Percentiles rank a stretch among this genome's conserved stretches.
These are phyloP conservation scores for Diaporthe amygdali DNA, from an alignment of 2,329 filamentous ascomycete species.

Conservation along the genomic window DNA sequence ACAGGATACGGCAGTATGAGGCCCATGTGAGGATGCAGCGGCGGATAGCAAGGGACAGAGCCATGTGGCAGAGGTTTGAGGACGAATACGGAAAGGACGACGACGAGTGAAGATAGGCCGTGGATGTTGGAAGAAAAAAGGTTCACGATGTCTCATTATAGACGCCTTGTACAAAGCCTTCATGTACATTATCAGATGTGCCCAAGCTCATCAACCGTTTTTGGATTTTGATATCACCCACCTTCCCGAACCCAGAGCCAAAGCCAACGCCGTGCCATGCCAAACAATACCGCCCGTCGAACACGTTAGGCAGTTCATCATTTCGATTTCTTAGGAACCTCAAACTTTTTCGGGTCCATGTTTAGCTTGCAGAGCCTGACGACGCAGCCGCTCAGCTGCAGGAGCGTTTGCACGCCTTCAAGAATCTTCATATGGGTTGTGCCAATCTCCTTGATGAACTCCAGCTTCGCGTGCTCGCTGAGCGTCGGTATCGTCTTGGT, in stretches of 20 bases:
- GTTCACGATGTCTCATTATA: slow-evolving; percentile 8
- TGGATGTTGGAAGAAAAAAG: neutral
- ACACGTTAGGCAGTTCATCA: neutral
- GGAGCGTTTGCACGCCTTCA: slow-evolving; percentile 93
- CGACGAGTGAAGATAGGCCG: slow-evolving; percentile 33
- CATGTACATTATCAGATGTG: slow-evolving; percentile 26
- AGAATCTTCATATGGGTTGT: slow-evolving; percentile 99
- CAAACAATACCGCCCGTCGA: slow-evolving; percentile 4
- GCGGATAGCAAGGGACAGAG: slow-evolving; percentile 66
- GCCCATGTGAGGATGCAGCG: slow-evolving; percentile 68
- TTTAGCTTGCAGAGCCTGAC: slow-evolving; percentile 92
- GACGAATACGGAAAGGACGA: slow-evolving; percentile 59
- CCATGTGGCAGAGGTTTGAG: slow-evolving; percentile 72
- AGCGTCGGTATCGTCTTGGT: slow-evolving; percentile 94
- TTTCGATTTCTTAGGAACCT: slow-evolving; percentile 42
- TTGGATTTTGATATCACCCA: neutral
- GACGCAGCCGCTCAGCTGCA: slow-evolving; percentile 92
- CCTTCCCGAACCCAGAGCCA: slow-evolving; percentile 21
- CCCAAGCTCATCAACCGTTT: slow-evolving; percentile 17
- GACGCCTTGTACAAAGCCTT: slow-evolving; percentile 18
- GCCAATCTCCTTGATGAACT: slow-evolving; percentile 98
- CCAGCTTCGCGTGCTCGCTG: slow-evolving; percentile 92
- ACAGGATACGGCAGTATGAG: slow-evolving; percentile 71
- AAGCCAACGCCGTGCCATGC: slow-evolving; percentile 27
- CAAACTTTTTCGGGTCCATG: slow-evolving; percentile 89